Conservation (phyloP, 805 yeast genomes). For the Lipomyces kockii region DNA sequence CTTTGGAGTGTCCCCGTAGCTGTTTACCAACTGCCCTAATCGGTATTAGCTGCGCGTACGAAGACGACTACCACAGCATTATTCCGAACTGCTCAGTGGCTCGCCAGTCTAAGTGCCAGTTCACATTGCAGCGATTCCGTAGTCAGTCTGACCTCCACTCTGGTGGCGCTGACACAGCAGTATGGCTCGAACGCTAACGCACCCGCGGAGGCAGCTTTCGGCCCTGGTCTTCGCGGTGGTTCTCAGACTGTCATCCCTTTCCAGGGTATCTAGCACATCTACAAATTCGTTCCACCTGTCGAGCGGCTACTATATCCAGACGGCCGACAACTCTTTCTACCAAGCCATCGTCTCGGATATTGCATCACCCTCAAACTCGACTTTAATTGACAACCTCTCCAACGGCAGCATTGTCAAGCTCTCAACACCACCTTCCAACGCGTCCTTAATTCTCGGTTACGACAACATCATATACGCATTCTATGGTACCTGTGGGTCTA, state of each 20-base stretch:
- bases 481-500: slow-evolving; percentile 38
- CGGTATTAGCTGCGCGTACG: too few species aligned
- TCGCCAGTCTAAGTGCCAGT: too few species aligned
- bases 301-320: slow-evolving; percentile 23
- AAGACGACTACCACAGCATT: too few species aligned
- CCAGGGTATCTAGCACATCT: slow-evolving; percentile 13
- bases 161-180: not conserved
- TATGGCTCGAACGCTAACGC: not conserved
- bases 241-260: not conserved
- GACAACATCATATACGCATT: slow-evolving; percentile 35
- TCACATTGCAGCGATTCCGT: too few species aligned
- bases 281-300: slow-evolving; percentile 28
- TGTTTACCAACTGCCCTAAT: too few species aligned
- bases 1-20: too few species aligned
- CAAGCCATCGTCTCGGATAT: slow-evolving; percentile 7
- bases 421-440: slow-evolving; percentile 41
- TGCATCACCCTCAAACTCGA: slow-evolving; percentile 10
- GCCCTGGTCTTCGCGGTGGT: not conserved
- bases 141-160: too few species aligned
- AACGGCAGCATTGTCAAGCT: slow-evolving; percentile 30
- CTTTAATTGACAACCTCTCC: slow-evolving; percentile 14
- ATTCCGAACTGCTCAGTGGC: too few species aligned
- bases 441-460: slow-evolving; percentile 41
- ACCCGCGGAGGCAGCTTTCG: not conserved
- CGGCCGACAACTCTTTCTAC: slow-evolving; percentile 24